Conservation (phyloP, 192 early-diverging fungal genomes). For the Coemansia asiatica region DNA sequence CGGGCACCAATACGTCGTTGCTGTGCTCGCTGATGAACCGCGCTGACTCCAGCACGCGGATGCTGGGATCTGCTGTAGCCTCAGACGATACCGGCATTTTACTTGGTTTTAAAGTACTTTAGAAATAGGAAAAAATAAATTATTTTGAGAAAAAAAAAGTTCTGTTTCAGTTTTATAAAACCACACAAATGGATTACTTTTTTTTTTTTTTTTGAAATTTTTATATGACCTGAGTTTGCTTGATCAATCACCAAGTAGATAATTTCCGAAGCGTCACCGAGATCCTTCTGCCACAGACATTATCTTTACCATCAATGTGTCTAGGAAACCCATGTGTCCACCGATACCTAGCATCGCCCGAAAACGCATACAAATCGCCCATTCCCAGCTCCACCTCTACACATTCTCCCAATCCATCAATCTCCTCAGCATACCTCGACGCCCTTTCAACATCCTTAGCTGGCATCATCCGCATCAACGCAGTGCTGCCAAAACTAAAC, state of each 20-base stretch:
- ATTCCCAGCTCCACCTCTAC: conserved; percentile 30
- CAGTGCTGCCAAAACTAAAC: conserved; percentile 43
- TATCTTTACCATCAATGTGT: conserved; percentile 15
- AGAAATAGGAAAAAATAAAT: too few relatives aligned
- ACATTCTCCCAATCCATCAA: background rate
- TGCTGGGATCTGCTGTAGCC: background rate
- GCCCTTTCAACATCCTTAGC: conserved; percentile 7
- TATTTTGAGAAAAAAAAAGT: background rate
- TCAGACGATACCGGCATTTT: conserved; percentile 18
- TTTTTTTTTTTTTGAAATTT: conserved; percentile 8
- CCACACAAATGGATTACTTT: too few relatives aligned
- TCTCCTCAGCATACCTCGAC: conserved; percentile 13
- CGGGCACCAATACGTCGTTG: conserved; percentile 62
- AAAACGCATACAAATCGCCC: conserved; percentile 53
- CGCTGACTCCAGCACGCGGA: conserved; percentile 43
- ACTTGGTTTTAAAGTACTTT: too few relatives aligned
- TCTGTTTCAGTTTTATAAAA: too few relatives aligned
- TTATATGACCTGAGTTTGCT: background rate
- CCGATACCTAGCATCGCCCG: conserved; percentile 52
- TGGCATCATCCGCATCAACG: conserved; percentile 45
- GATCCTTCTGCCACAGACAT: conserved; percentile 16
- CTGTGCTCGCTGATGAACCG: conserved; percentile 54
- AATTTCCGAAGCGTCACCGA: conserved; percentile 46
- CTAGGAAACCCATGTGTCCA: conserved; percentile 60
- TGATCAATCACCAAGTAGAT: background rate